Conservation (phyloP, 140 eudicot genomes). For the Cichorium intybus region DNA sequence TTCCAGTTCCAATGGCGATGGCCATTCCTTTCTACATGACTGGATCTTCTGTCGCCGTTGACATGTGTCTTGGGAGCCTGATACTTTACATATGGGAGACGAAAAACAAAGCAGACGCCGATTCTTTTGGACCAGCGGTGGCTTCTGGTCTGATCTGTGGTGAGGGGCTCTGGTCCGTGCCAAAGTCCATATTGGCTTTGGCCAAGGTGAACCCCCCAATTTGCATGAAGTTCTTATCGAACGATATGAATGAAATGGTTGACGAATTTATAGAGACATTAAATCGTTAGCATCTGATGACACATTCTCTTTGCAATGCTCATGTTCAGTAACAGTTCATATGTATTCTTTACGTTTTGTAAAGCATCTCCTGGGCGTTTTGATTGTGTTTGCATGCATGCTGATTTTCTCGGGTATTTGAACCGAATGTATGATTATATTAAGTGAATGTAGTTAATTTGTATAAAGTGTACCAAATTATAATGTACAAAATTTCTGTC, state of each 20-base stretch:
- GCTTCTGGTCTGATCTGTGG: constrained; percentile 56
- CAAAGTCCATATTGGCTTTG: constrained; percentile 62
- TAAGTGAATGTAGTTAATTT: constrained; percentile 6
- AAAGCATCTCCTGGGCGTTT: background rate
- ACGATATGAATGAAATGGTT: background rate
- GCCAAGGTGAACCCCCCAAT: constrained; percentile 45
- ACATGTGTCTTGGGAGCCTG: constrained; percentile 83
- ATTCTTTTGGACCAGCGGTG: constrained; percentile 44
- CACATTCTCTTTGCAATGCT: background rate
- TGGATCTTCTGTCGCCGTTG: constrained; percentile 60
- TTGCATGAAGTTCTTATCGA: constrained; percentile 66
- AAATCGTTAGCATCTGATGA: constrained; percentile 10
- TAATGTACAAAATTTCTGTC: too few species aligned
- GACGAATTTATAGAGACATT: constrained; percentile 6
- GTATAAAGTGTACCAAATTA: too few species aligned
- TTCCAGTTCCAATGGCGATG: constrained; percentile 83
- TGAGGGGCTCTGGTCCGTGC: constrained; percentile 79
- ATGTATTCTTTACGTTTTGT: background rate
- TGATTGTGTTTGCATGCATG: background rate
- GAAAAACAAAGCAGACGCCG: constrained; percentile 47
- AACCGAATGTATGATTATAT: background rate
- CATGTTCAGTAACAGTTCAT: background rate
- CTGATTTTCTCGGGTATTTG: background rate
- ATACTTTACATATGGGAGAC: constrained; percentile 61
- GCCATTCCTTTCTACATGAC: constrained; percentile 63